Conservation (phyloP, 345 rosid genomes). For the Euclidium syriacum region DNA sequence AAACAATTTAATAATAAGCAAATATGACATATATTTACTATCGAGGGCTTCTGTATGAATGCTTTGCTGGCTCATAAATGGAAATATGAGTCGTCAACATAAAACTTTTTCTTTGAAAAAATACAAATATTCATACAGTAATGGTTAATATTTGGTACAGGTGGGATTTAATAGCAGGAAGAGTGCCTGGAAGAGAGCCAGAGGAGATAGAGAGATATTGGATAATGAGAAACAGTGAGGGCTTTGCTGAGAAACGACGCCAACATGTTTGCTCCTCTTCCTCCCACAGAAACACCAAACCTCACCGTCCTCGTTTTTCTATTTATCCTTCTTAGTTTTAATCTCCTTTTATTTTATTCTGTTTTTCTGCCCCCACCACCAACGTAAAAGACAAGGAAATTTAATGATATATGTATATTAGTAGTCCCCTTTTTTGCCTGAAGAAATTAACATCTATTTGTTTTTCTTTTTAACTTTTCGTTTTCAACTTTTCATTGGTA, state of each 20-base stretch:
- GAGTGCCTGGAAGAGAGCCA: conserved; percentile 61
- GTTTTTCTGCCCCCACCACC: not conserved
- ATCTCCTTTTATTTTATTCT: not conserved
- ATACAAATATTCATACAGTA: not conserved
- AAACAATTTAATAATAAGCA: not conserved
- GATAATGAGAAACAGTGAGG: conserved; percentile 56
- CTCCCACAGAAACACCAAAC: conserved; percentile 1
- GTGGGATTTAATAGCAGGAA: conserved; percentile 72
- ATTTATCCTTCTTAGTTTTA: conserved; percentile 5
- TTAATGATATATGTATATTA: no score
- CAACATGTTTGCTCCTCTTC: conserved; percentile 25
- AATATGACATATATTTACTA: no score
- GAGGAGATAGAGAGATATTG: conserved; percentile 79
- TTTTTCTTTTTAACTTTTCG: no score
- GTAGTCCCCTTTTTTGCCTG: no score
- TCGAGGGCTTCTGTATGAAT: conserved; percentile 1
- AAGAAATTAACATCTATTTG: no score
- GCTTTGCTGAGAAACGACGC: conserved; percentile 41
- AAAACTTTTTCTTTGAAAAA: no score
- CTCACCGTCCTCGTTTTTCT: conserved; percentile 20
- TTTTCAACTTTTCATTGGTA: no score
- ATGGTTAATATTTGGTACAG: conserved; percentile 33
- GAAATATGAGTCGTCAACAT: not conserved
- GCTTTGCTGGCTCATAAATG: conserved; percentile 2
- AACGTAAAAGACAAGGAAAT: no score